Evolutionary conservation across 2,329 filamentous ascomycete species (phyloP), one percentile per base, ranked within the genome.

Genomic region (Curvularia spicifera): DNA sequence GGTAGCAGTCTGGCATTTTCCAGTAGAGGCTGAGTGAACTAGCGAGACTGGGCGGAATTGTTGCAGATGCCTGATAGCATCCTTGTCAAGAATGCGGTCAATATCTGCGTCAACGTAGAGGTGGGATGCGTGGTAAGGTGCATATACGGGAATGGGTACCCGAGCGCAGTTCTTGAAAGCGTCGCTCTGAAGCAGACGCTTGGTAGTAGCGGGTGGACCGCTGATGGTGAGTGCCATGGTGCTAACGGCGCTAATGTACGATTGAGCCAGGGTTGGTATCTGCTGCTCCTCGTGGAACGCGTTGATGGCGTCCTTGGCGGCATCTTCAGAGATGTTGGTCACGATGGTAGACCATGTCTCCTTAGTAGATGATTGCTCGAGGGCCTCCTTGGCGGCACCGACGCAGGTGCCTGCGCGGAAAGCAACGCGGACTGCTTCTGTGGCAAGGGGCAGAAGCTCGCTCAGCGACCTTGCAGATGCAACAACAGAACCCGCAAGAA

Each of bases 341-440:
- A 90, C 81, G 61, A 90, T 85, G 56, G 85, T 86, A 7, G 88
- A 89, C 89, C 89, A 91, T 68, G 84, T 84, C 63, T 87, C 82
- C 15, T 85, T 84, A 12, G 85, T 70, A 5, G 79, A 77, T 35
- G 80, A 76, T 51, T 87, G 84, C 63, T 87, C 81, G 24, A 84
- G 77, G 10, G 77, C 78, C 51, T 76, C 70, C 59, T 78, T 81
- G 47, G 75, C 76, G 13, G 67, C 70, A 56, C 79, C 78, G 33
- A 81, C 80, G 48, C 72, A 75, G 20, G 76, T 77, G 47, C 88
- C 88, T 15, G 83, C 83, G 60, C 87, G 83, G 78, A 91, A 91
- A 43, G 88, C 85, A 71, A 90, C 82, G 62, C 88, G 81, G 24
- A 89, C 85, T 26, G 85, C 82, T 71, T 89, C 85, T 15, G 88